Evolutionary conservation across 1,284 basidiomycete genomes (phyloP).

Genomic region (Blastosporella zonata): DNA sequence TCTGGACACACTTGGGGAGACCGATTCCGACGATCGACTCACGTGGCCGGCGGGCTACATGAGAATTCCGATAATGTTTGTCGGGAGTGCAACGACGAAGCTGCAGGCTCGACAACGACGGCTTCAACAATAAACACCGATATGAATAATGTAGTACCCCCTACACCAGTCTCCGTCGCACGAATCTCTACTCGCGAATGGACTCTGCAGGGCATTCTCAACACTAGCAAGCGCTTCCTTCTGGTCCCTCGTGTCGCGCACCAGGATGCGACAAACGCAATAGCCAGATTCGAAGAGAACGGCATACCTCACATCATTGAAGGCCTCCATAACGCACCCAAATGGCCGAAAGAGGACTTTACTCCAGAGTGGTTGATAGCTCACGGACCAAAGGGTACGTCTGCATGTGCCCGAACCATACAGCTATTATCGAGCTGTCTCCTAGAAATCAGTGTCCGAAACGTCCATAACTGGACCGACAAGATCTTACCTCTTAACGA

Average conservation of each 20-base stretch:
- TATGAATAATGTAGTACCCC: constrained; percentile 13
- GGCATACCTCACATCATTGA: constrained; percentile 63
- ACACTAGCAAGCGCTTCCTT: constrained; percentile 36
- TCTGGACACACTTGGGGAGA: constrained; percentile 22
- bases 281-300: constrained; percentile 44
- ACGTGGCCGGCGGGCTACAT: constrained; percentile 11
- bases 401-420: not conserved
- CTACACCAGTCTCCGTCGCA: constrained; percentile 5
- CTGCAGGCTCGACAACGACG: constrained; percentile 3
- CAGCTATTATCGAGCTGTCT: not conserved
- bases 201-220: constrained; percentile 44
- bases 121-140: constrained; percentile 4
- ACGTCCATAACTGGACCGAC: constrained; percentile 51
- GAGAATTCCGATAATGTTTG: constrained; percentile 1
- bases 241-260: constrained; percentile 37
- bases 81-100: not conserved
- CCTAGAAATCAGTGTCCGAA: constrained; percentile 51
- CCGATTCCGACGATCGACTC: constrained; percentile 7
- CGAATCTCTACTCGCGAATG: constrained; percentile 49
- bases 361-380: constrained; percentile 48
- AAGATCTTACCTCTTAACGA: constrained; percentile 39
- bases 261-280: constrained; percentile 26
- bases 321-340: constrained; percentile 47
- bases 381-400: constrained; percentile 35
- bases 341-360: constrained; percentile 56